Evolutionary conservation across 257 asterid genomes (phyloP), one percentile per base, ranked within the genome.

Genomic region (Rauvolfia tetraphylla): DNA sequence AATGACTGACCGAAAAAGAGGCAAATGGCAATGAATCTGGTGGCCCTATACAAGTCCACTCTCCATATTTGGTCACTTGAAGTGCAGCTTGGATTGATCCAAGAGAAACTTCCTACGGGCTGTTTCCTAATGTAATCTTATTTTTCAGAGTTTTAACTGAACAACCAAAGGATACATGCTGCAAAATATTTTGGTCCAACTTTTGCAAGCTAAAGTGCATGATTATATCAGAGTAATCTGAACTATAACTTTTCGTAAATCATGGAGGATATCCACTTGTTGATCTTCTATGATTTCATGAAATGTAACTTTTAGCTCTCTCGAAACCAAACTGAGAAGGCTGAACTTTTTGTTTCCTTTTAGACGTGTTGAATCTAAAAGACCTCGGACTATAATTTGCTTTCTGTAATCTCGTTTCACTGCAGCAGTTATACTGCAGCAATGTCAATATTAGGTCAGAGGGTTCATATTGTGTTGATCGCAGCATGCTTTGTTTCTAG

Each of bases 41-140:
- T 61, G 72, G 44, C n/a, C 49, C 41, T 27, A 49, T 62, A n/a
- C 5, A 34, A 61, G 22, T 20, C 31, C 17, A 31, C 22, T 33
- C 29, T 12, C 63, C 68, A n/a, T 33, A 5, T 7, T n/a, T 70
- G 39, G 31, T 46, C 54, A 53, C 76, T n/a, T 25, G 36, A 61
- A 66, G 31, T 48, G 31, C 78, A 61, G 74, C 74, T 51, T 25
- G 31, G 75, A 44, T 78, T 44, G 57, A 3, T 73, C 20, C 54
- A 23, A 23, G 38, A 29, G 69, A 76, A 71, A 56, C 34, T 33
- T 49, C 46, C 44, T 22, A 7, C 31, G 9, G 39, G 62, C 13
- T 71, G 36, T 53, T 72, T 56, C 18, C 41, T 27, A 41, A 42
- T 76, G 67, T 62, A 41, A 42, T 49, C 17, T 15, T 61, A 11